phyloP scores from a whole-genome alignment of 2,329 filamentous ascomycete genomes.

The Aspergillus sp. region DNA sequence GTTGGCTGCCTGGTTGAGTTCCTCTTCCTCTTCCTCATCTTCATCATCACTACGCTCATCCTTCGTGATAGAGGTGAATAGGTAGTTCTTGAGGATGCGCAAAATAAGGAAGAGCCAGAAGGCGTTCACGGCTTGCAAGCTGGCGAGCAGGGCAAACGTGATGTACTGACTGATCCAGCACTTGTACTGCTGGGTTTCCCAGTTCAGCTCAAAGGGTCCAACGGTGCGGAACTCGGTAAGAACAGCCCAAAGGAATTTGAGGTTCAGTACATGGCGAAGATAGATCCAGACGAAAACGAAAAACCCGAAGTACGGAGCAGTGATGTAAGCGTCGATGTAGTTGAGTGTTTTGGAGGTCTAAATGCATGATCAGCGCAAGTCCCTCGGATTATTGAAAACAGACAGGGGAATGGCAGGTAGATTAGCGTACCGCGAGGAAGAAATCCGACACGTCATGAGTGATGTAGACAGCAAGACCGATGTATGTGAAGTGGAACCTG shows the following conservation, averaged over 20 bases:
- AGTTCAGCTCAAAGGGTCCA: slow-evolving; percentile 48
- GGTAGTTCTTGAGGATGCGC: slow-evolving; percentile 44
- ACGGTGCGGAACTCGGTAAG: slow-evolving; percentile 49
- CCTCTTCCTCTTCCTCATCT: slow-evolving; percentile 42
- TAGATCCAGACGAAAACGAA: slow-evolving; percentile 89
- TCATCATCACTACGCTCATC: slow-evolving; percentile 49
- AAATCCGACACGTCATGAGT: slow-evolving; percentile 95
- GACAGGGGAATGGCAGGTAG: not conserved
- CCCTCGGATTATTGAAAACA: not conserved
- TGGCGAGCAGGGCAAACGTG: slow-evolving; percentile 45
- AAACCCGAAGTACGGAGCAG: slow-evolving; percentile 78
- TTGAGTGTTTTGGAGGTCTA: slow-evolving; percentile 89
- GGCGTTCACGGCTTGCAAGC: slow-evolving; percentile 47
- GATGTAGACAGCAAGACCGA: slow-evolving; percentile 88
- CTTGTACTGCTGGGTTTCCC: slow-evolving; percentile 51
- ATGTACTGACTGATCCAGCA: slow-evolving; percentile 50
- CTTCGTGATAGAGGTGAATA: slow-evolving; percentile 37
- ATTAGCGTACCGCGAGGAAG: slow-evolving; percentile 74
- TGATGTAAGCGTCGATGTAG: slow-evolving; percentile 77
- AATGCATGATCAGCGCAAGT: not conserved
- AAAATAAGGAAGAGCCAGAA: slow-evolving; percentile 49
- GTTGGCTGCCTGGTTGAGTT: slow-evolving; percentile 16
- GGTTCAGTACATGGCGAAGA: slow-evolving; percentile 70
- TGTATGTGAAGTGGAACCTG: slow-evolving; percentile 95
- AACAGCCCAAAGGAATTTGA: slow-evolving; percentile 48